Percentiles rank a stretch among this genome's conserved stretches.
These are phyloP conservation scores for Quercus lobata DNA, from an alignment of 331 rosid species.

Conservation along the genomic window DNA sequence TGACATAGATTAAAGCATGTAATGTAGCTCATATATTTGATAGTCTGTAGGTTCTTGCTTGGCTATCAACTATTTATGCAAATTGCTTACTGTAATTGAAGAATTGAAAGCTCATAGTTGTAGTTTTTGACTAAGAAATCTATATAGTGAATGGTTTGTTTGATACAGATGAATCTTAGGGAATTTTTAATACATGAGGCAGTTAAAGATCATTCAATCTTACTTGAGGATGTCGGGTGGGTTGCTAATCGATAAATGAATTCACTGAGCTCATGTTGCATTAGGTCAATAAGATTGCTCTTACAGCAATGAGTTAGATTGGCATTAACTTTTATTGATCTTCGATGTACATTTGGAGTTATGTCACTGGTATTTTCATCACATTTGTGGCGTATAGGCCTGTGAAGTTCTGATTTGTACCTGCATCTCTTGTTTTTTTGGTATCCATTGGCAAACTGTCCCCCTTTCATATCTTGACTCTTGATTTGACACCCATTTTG, in stretches of 20 bases:
- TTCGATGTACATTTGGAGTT: neutral
- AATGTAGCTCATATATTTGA: neutral
- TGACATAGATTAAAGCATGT: neutral
- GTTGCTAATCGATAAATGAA: neutral
- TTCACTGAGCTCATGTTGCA: neutral
- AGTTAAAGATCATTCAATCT: neutral
- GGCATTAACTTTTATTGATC: neutral
- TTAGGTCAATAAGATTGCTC: neutral
- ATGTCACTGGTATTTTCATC: neutral
- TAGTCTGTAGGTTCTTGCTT: neutral
- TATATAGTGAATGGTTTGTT: neutral
- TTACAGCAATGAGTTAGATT: neutral
- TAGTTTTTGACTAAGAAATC: neutral
- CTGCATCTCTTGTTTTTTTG: neutral
- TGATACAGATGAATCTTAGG: neutral
- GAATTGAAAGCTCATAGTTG: neutral
- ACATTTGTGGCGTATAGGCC: neutral
- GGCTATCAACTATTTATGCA: neutral
- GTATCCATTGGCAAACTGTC: neutral
- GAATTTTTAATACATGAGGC: neutral
- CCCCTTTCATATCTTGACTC: neutral
- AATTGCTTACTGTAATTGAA: neutral
- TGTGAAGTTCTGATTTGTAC: neutral
- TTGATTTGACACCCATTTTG: neutral
- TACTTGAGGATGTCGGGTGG: neutral